Evolutionary conservation across 768 basidiomycete species (phyloP), one percentile per base, ranked within the genome.

Genomic region (Cystofilobasidium capitatum): DNA sequence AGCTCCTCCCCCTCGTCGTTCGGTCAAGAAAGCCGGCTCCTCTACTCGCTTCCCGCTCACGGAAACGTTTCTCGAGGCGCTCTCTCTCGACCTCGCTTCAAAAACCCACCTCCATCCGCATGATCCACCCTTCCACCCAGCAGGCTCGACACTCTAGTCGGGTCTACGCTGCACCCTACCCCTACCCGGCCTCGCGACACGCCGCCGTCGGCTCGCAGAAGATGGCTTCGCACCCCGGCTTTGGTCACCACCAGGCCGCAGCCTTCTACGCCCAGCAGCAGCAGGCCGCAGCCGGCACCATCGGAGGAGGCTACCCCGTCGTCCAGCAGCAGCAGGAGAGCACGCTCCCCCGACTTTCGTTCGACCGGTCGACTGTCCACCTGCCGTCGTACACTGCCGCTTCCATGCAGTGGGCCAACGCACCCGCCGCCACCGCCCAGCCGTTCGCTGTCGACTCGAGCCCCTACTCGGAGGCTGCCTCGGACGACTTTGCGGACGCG

Each of bases 341-440:
- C 26, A 9, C 5, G 17, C 49, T 26, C 5, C 49, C n/a, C 5
- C 49, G 49, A 31, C 49, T 54, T 12, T 54, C 49, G 26, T 54
- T 54, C 33, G 49, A 54, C 24, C 13, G 49, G 49, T 54, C 49
- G 49, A 54, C 49, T n/a, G n/a, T n/a, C n/a, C n/a, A n/a, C n/a
- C 40, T 42, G 10, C 40, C 40, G 40, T 10, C 40, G 10, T 42
- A 42, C 40, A 20, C 20, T 20, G 20, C 10, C 40, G 40, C 40
- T 10, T 20, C 40, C 40, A 42, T 42, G 40, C 40, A 42, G 40
- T 20, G 20, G 40, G 10, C 10, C 20, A 16, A 12, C 13, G 45
- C 7, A 22, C 45, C 8, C 20, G 20, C 22, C 45, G 20, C 45
- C 20, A 8, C 45, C 45, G 20, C 17, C 9, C 45, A n/a, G 45